Evolutionary conservation across 2,329 filamentous ascomycete species (phyloP), one percentile per base, ranked within the genome.

Genomic region (Neocucurbitaria cava): DNA sequence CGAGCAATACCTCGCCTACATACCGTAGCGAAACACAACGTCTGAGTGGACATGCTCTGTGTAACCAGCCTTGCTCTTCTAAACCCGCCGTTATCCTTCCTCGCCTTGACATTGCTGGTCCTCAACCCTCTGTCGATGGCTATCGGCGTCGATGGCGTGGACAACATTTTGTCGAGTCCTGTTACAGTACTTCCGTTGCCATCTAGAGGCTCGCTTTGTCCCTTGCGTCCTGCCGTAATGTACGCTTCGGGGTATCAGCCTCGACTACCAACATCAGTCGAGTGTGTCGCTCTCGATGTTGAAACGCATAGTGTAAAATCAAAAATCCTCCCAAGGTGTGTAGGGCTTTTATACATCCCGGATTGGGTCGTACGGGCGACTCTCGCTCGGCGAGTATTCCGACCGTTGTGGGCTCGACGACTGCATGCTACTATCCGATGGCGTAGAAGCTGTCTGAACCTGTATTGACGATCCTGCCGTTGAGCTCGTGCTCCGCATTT

Each of bases 321-420:
- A 62, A 55, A 61, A 54, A 54, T 52, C 50, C 56, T 60, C 62
- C 65, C 48, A 39, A 46, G 39, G 47, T 40, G 50, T 43, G 50
- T 49, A 30, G 42, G 31, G 23, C 47, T 49, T 54, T 47, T 73
- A 75, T 54, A 74, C 70, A 62, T 75, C 72, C 61, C 71, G 64
- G 50, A 75, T 72, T 47, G 72, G 72, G 30, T 75, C 72, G 59
- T 73, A 75, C 20, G 70, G 68, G 47, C 70, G 71, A 42, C 63
- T 65, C 49, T 73, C 71, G 65, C 64, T 72, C 56, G 71, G 65
- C 51, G 71, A 70, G 56, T 66, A 60, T 35, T 73, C 72, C 54
- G 68, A 62, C 58, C 58, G 67, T 44, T 70, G 69, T 51, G 67
- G 62, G 54, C 65, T 72, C 58, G 62, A 64, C 52, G 69, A 66